phyloP scores from a whole-genome alignment of 805 yeast species.

The Jamesozyma gamospora region DNA sequence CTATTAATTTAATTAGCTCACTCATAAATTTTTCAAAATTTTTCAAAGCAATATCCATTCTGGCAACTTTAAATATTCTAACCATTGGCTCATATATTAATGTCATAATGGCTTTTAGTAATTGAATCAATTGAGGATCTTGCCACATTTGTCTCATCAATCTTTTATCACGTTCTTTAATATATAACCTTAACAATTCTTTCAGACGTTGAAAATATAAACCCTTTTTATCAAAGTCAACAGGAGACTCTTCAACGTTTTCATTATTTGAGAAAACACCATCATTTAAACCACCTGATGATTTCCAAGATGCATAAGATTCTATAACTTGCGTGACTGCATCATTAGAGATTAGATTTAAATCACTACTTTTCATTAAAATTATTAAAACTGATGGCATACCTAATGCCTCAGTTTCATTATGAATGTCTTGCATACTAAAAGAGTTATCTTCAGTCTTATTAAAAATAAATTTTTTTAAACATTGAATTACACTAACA shows the following conservation, averaged over 20 bases:
- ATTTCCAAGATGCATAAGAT: conserved; percentile 24
- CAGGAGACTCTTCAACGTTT: conserved; percentile 10
- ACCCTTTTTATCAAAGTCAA: conserved; percentile 17
- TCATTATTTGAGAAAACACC: neutral
- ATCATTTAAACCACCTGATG: conserved; percentile 2
- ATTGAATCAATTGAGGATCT: conserved; percentile 69
- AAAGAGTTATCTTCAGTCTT: conserved; percentile 23
- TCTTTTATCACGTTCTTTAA: conserved; percentile 68
- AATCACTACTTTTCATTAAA: conserved; percentile 18
- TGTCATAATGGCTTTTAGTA: conserved; percentile 63
- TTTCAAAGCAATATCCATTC: conserved; percentile 53
- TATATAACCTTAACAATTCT: conserved; percentile 50
- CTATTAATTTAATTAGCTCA: conserved; percentile 54
- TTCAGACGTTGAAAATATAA: conserved; percentile 44
- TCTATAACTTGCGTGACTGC: conserved; percentile 23
- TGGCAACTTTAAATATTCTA: conserved; percentile 54
- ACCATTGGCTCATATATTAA: conserved; percentile 69
- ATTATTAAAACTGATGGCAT: conserved; percentile 22
- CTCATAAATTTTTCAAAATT: conserved; percentile 55
- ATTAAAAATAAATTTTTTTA: conserved; percentile 22
- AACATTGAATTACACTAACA: conserved; percentile 19
- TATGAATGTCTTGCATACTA: conserved; percentile 24
- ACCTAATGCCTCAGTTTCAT: conserved; percentile 22
- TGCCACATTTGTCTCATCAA: conserved; percentile 70
- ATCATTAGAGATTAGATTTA: conserved; percentile 12